A percentile compares a stretch with the other conserved stretches of the same genome.
These are phyloP conservation scores for Volvariella surrecta DNA, from an alignment of 1,284 basidiomycete species.

Conservation along the genomic window DNA sequence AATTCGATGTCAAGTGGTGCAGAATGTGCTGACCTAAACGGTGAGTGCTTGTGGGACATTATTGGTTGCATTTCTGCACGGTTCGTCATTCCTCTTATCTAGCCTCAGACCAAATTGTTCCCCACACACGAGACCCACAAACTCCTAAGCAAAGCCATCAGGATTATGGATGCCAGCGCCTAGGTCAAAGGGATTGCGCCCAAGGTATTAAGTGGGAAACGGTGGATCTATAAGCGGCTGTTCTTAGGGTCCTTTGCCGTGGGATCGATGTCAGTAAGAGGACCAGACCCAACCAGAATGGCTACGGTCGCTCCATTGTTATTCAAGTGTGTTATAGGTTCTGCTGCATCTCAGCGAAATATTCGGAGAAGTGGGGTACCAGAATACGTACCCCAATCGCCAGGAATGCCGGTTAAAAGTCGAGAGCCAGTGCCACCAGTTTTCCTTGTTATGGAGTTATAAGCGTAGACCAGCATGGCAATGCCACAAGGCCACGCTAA, in stretches of 20 bases:
- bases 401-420: conserved; percentile 26
- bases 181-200: conserved; percentile 10
- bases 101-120: conserved; percentile 27
- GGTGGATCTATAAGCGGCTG: conserved; percentile 24
- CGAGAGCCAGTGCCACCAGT: conserved; percentile 13
- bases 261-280: conserved; percentile 29
- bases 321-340: conserved; percentile 27
- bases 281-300: conserved; percentile 25
- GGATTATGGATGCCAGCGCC: conserved; percentile 33
- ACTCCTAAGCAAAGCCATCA: conserved; percentile 31
- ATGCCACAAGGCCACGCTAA: conserved; percentile 9
- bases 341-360: conserved; percentile 12
- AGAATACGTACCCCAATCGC: conserved; percentile 26
- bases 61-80: conserved; percentile 22
- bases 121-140: conserved; percentile 18
- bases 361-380: not conserved
- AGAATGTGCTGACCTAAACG: conserved; percentile 31
- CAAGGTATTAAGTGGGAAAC: conserved; percentile 13
- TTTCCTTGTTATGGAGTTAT: conserved; percentile 19
- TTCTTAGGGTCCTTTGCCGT: conserved; percentile 30
- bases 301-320: conserved; percentile 11
- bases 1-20: conserved; percentile 36
- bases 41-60: conserved; percentile 26
- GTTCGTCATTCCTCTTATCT: conserved; percentile 20
- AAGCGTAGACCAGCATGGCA: conserved; percentile 20